phyloP scores from a whole-genome alignment of 2,329 filamentous ascomycete species.

The Phaeosphaeriaceae sp. region DNA sequence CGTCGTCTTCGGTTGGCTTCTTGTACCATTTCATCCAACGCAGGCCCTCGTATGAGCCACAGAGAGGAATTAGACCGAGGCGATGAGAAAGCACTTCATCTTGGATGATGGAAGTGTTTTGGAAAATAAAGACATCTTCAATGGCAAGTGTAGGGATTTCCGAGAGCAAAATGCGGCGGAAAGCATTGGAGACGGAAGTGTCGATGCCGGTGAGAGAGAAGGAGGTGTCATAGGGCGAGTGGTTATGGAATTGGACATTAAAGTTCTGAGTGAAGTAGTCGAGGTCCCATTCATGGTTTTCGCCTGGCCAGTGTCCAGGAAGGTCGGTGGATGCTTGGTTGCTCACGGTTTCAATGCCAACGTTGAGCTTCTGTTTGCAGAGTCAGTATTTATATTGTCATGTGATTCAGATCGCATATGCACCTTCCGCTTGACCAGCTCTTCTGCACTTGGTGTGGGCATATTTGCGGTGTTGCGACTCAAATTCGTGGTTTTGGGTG shows the following conservation, averaged over 20 bases:
- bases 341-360: constrained; percentile 89
- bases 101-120: constrained; percentile 98
- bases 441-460: constrained; percentile 55
- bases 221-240: constrained; percentile 75
- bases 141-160: constrained; percentile 95
- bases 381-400: constrained; percentile 6
- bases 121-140: constrained; percentile 89
- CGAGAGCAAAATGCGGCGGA: constrained; percentile 92
- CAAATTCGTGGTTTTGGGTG: constrained; percentile 23
- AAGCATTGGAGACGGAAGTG: constrained; percentile 92
- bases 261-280: constrained; percentile 75
- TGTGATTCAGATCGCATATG: constrained; percentile 27
- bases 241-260: constrained; percentile 81
- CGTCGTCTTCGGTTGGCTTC: constrained; percentile 65
- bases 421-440: constrained; percentile 68
- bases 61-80: constrained; percentile 88
- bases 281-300: constrained; percentile 81
- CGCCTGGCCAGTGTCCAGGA: constrained; percentile 86
- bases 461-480: constrained; percentile 43
- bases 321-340: constrained; percentile 90
- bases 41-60: constrained; percentile 77
- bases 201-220: constrained; percentile 95
- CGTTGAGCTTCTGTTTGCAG: constrained; percentile 72
- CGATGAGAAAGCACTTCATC: constrained; percentile 94
- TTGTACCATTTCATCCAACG: constrained; percentile 83